Percentiles rank a stretch among this genome's conserved stretches.
These are phyloP conservation scores for Aspergillus ostianus DNA, from an alignment of 495 filamentous ascomycete genomes.

Conservation along the genomic window DNA sequence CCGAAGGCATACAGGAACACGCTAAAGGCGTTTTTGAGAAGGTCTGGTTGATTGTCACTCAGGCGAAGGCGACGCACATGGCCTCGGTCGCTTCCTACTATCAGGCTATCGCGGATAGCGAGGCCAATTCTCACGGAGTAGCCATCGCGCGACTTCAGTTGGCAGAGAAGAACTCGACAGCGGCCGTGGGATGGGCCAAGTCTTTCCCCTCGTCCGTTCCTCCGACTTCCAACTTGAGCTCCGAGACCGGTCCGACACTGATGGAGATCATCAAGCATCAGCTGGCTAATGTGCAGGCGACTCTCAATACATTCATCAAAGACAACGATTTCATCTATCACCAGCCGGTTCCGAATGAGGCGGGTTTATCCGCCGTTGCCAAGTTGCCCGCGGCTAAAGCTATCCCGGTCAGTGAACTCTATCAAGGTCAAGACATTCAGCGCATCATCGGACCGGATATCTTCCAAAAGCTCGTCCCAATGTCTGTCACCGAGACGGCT, in stretches of 20 bases:
- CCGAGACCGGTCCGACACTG: conserved; percentile 73
- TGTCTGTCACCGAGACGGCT: conserved; percentile 93
- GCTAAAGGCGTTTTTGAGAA: conserved; percentile 94
- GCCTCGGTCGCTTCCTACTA: conserved; percentile 87
- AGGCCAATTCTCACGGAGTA: conserved; percentile 80
- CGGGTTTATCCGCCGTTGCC: conserved; percentile 72
- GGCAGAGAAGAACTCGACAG: conserved; percentile 71
- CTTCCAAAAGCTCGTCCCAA: conserved; percentile 93
- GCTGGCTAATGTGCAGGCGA: conserved; percentile 74
- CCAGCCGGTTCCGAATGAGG: conserved; percentile 82
- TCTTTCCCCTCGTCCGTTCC: conserved; percentile 78
- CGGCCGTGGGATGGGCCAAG: conserved; percentile 74
- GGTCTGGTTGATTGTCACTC: conserved; percentile 82
- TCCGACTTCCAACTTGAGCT: conserved; percentile 75
- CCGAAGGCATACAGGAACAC: conserved; percentile 89
- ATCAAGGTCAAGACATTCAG: conserved; percentile 95
- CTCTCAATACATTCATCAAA: conserved; percentile 70
- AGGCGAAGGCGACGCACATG: conserved; percentile 86
- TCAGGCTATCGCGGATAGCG: conserved; percentile 88
- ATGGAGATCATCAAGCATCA: conserved; percentile 81
- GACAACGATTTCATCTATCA: conserved; percentile 99
- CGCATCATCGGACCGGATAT: conserved; percentile 95
- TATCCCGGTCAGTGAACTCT: conserved; percentile 94
- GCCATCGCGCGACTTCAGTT: conserved; percentile 81
- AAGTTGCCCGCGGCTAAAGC: conserved; percentile 97